Evolutionary conservation across 192 early-diverging fungal genomes (phyloP), one percentile per base, ranked within the genome.

Genomic region (Blastocladiella britannica): DNA sequence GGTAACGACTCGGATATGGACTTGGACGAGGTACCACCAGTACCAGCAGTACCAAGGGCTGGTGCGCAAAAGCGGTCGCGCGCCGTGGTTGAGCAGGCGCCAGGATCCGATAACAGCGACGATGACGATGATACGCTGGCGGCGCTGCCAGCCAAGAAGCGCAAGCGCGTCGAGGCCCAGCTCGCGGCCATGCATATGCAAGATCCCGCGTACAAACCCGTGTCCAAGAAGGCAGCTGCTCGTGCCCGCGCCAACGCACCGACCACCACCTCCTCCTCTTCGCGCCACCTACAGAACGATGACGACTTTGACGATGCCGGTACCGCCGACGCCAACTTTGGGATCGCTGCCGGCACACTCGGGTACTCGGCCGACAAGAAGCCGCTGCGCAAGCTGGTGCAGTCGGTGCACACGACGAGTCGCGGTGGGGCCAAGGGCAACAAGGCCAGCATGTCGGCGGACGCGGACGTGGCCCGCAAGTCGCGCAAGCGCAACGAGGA

Each of bases 121-220:
- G 65, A 60, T 3, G 64, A 65, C 15, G 63, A 66, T 12, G 67
- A 72, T 51, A 9, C 37, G 6, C 12, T 20, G 2, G 37, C 37
- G 15, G 37, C 37, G 15, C 12, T 20, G 37, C 37, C 37, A 4
- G n/a, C 15, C 37, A 47, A 47, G 37, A 47, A 47, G 37, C 37
- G 37, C 37, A 47, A 47, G n/a, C 12, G n/a, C 15, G n/a, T n/a
- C n/a, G 37, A 47, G 37, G n/a, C n/a, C n/a, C 15, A 47, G 37
- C 12, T 47, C n/a, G 37, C 37, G 15, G 12, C 12, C 37, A n/a
- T n/a, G n/a, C n/a, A n/a, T n/a, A n/a, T n/a, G n/a, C n/a, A n/a
- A n/a, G 37, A 47, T 9, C 15, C 12, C 18, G 68, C 63, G 25
- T 73, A 73, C 65, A 59, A 67, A 18, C 23, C 25, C 25, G 53